Evolutionary conservation across 176 grass and related monocot genomes (phyloP).

Genomic region (Eragrostis nindensis): DNA sequence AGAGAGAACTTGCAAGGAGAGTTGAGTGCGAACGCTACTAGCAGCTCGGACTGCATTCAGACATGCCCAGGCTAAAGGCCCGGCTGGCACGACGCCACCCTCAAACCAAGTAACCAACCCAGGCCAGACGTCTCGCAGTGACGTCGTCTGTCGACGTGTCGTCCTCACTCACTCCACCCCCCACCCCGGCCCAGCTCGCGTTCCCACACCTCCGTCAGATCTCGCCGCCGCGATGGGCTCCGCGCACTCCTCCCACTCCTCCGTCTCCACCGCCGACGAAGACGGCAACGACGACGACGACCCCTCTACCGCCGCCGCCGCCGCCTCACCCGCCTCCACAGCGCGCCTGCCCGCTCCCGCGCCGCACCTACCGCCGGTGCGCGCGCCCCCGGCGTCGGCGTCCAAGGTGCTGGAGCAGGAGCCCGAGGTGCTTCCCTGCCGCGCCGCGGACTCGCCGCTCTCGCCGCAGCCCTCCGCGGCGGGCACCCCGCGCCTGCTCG

Average conservation of each 20-base stretch:
- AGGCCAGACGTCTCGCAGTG: background rate
- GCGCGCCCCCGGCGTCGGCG: conserved; percentile 32
- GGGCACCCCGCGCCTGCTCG: conserved; percentile 69
- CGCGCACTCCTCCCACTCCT: conserved; percentile 68
- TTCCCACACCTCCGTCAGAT: conserved; percentile 35
- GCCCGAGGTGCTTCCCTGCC: conserved; percentile 90
- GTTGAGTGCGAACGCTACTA: no score
- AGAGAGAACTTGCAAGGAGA: no score
- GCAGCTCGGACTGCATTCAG: no score
- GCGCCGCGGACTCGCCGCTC: conserved; percentile 75
- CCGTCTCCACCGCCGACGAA: conserved; percentile 41
- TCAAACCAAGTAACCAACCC: no score
- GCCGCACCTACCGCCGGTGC: conserved; percentile 36
- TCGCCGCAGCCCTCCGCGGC: conserved; percentile 81
- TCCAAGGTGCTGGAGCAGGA: conserved; percentile 92
- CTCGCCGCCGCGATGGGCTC: conserved; percentile 68
- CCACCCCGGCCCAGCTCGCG: background rate
- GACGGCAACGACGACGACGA: conserved; percentile 45
- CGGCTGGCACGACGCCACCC: background rate
- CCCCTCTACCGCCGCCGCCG: conserved; percentile 19
- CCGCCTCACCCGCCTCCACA: background rate
- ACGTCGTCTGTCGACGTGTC: background rate
- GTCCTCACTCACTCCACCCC: background rate
- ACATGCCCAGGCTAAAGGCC: no score
- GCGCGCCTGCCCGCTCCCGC: background rate